Base-by-base conservation (phyloP, 345 rosid genomes). In the Conringia planisiliqua region DNA sequence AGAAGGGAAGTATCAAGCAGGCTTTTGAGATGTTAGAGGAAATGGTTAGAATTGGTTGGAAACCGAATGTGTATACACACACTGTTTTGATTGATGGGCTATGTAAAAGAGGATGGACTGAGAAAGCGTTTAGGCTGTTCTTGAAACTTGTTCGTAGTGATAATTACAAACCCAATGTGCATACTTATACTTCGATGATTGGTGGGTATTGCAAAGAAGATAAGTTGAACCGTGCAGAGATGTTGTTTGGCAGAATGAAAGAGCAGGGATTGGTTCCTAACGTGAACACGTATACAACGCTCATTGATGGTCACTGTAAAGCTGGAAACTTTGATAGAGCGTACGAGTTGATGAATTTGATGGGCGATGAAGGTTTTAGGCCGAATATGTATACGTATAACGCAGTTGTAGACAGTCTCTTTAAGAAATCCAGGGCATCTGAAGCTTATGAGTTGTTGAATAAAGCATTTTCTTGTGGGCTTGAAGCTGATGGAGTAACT, bases 91-190 rank as follows among this genome's bases (percentile, higher is more conserved):
- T 91, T 64, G 91, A 94, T 54, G 97, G 96, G 52, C 74, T 94
- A 46, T 91, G 98, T 79, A 91, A 84, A 86, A 91, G 89, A 72
- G 89, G 96, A 8, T 91, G 96, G 98, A 94, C 90, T 6, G 98
- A 93, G 61, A 93, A 87, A 82, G 97, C 93, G 38, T 94, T 91
- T 68, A 88, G 97, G 71, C 68, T 91, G 76, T 94, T 94, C 39
- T 78, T 94, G 76, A 91, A 91, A 86, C 93, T 89, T 13, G 90
- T 89, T 65, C 85, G 88, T 68, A 93, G 93, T 73, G 90, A 88
- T 44, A 80, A 36, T 71, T 86, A 93, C 83, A 89, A 88, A 78
- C 96, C 88, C 0, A 93, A 93, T 77, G 94, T 84, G 50, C 86
- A 84, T 81, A 88, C 94, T 0, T 91, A 91, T 74, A 88, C 94